Evolutionary conservation across 1,284 basidiomycete genomes (phyloP), one percentile per base, ranked within the genome.

Genomic region (Agaricales sp.): DNA sequence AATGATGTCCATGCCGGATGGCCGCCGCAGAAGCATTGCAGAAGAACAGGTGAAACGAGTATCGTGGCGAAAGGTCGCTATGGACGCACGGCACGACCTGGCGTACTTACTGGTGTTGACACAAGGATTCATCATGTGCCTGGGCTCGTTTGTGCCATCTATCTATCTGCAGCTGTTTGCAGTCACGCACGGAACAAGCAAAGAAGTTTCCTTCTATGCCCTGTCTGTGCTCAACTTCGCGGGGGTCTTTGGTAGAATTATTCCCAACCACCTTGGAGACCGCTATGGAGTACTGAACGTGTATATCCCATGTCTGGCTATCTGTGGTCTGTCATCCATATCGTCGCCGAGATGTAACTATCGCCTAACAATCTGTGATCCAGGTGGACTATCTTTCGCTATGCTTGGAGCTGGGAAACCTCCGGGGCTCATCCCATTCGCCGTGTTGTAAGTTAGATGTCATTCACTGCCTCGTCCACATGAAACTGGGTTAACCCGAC

Each of bases 1-100:
- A 25, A 41, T 58, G 20, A 57, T 55, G n/a, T 54, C 53, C 11
- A 57, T 49, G 23, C 51, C 54, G 21, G 23, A 53, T 18, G 16
- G 45, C 2, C 51, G 54, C 2, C 46, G 49, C 8, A 47, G 25
- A 20, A 43, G 26, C 6, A 21, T 24, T 23, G 46, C 20, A 12
- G 37, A 20, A 3, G 26, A 48, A 13, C 2, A 16, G 6, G 20
- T 38, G 16, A 43, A 51, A 20, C 18, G 35, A 16, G 30, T 21
- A 21, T 51, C 48, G 21, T 51, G 45, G 45, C n/a, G n/a, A n/a
- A 41, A 30, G 35, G 24, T 19, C 22, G 48, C 48, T 24, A 35
- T 48, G 35, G 24, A 21, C 2, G n/a, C n/a, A n/a, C n/a, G n/a
- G n/a, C n/a, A n/a, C n/a, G 35, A 51, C 22, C 24, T 18, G 22